phyloP scores from a whole-genome alignment of 768 basidiomycete species.

The Chlorophyllum brunneum region DNA sequence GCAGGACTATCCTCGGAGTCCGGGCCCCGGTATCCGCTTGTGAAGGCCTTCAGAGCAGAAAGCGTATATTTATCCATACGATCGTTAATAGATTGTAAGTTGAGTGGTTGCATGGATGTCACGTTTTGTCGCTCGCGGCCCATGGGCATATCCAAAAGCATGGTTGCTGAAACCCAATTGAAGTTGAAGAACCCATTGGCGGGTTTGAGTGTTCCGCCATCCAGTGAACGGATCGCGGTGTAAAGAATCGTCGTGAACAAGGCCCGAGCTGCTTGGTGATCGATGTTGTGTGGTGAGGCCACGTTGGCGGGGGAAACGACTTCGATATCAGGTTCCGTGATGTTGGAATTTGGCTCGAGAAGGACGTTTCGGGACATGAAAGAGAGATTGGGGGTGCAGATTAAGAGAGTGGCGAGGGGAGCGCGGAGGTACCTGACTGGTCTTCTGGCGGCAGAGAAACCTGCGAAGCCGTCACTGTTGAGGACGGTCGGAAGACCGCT shows the following conservation, averaged over 20 bases:
- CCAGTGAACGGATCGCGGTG: background rate
- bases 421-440: background rate
- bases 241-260: background rate
- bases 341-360: background rate
- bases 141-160: background rate
- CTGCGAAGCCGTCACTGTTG: background rate
- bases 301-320: background rate
- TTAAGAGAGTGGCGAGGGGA: background rate
- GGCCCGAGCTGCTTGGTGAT: background rate
- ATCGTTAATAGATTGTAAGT: background rate
- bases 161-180: background rate
- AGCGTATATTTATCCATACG: background rate
- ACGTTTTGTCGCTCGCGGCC: background rate
- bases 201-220: background rate
- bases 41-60: slow-evolving; percentile 6
- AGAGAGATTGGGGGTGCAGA: background rate
- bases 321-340: background rate
- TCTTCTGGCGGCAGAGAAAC: too few relatives aligned
- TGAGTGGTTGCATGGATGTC: background rate
- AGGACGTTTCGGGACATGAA: background rate
- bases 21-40: background rate
- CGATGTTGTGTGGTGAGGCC: background rate
- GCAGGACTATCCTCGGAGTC: background rate
- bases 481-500: background rate
- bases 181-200: background rate